Evolutionary conservation across 768 basidiomycete genomes (phyloP), one percentile per base, ranked within the genome.

Genomic region (Lentinula lateritia): DNA sequence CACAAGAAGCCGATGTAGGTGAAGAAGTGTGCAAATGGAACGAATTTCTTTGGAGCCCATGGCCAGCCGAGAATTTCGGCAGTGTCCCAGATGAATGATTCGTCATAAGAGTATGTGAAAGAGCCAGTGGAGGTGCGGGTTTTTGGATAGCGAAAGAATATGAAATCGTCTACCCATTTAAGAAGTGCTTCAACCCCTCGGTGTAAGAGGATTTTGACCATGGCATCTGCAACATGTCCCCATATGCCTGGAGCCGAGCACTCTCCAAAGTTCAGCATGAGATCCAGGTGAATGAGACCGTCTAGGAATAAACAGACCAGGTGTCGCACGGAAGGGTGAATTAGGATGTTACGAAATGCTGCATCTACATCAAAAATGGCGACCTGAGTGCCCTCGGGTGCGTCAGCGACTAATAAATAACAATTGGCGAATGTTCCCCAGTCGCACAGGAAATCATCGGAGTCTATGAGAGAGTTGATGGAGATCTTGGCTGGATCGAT

Each of bases 1-100:
- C 78, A 79, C 0, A 63, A 2, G 61, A 79, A 78, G 2, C 79
- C 74, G 1, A 78, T 66, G 52, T 78, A 80, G 20, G 45, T 63
- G 61, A 78, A 76, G 0, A 28, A 1, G 5, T 23, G 42, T 20
- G 46, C 16, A 48, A 71, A 71, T 0, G 62, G 58, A 5, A 59
- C 13, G 34, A 50, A 58, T 53, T 72, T 71, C 16, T 38, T n/a
- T 6, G 54, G 42, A 3, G 63, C 63, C 70, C 70, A 72, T 5
- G 69, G 70, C 66, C 67, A 69, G 13, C 71, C 66, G 0, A 72
- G 64, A 6, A 58, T 8, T 0, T 56, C 32, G 1, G 67, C 69
- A 5, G 65, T 59, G 7, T 28, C 8, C 54, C 60, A 68, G 23
- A 69, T 62, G 1, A 67, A 55, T 12, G 52, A 57, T 35, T 61